These are phyloP conservation scores for Fusarium miscanthi DNA, from an alignment of 2,329 filamentous ascomycete species.

Conservation along the genomic window DNA sequence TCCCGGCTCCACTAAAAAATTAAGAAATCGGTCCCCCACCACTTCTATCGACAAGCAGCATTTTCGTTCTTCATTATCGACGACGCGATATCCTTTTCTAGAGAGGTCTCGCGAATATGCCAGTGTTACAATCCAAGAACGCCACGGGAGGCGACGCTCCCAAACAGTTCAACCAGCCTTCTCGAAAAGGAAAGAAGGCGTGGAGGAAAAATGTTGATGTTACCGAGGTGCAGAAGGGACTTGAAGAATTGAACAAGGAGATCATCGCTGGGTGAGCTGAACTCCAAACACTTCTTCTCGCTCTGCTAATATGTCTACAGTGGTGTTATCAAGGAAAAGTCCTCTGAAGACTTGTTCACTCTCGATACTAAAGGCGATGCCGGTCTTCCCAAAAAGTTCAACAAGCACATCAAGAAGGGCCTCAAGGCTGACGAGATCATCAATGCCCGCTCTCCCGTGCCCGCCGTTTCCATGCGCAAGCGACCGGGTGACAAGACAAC, in stretches of 20 bases:
- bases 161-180: conserved; percentile 86
- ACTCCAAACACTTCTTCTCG: not conserved
- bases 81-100: conserved; percentile 20
- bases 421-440: conserved; percentile 95
- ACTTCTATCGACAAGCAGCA: conserved; percentile 36
- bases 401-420: conserved; percentile 76
- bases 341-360: conserved; percentile 85
- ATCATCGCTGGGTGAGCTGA: conserved; percentile 82
- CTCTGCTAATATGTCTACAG: conserved; percentile 57
- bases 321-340: conserved; percentile 86
- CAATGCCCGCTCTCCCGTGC: conserved; percentile 82
- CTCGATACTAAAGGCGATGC: conserved; percentile 81
- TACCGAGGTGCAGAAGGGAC: conserved; percentile 82
- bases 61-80: conserved; percentile 30
- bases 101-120: conserved; percentile 56
- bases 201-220: conserved; percentile 99
- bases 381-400: conserved; percentile 70
- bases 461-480: conserved; percentile 83
- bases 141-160: conserved; percentile 70
- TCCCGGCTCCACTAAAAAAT: conserved; percentile 46
- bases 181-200: conserved; percentile 96
- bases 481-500: conserved; percentile 75
- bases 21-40: conserved; percentile 44
- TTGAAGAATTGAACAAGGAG: conserved; percentile 87
- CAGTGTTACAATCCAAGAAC: conserved; percentile 59